Evolutionary conservation across 2,329 filamentous ascomycete species (phyloP), one percentile per base, ranked within the genome.

Genomic region (Emericellopsis cladophorae): DNA sequence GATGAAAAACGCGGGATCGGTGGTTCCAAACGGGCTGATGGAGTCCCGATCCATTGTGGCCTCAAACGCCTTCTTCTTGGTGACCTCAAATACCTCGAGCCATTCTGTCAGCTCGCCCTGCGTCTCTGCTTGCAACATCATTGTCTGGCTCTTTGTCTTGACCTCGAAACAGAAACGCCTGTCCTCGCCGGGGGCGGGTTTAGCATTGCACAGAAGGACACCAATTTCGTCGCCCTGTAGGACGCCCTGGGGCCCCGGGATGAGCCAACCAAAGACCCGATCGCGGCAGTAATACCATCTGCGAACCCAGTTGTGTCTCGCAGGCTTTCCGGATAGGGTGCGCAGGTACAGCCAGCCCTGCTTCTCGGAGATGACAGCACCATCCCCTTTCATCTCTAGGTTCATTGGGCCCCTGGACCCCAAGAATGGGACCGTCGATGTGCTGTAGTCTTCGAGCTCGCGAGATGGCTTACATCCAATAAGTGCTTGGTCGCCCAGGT

Each of bases 161-260:
- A 98, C 84, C 61, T 98, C 92, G 53, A 98, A 95, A 57, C 92
- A 96, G 61, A 96, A 98, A 14, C 92, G 77, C 32, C 92, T 79
- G 54, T 98, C 92, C 61, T 98, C 92, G 49, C 86, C 81, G 40
- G 93, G 83, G 1, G 89, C 88, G 15, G 89, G 88, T 52, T 90
- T 86, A 38, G 92, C 84, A 53, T 86, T 94, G 64, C 92, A 98
- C 32, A 98, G 76, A 40, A 98, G 65, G 4, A 98, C 89, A 33
- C 92, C 92, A 45, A 95, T 94, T 62, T 94, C 88, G 53, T 98
- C 92, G 37, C 88, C 94, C 58, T 96, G 90, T 50, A 96, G 79
- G 18, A 98, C 92, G 29, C 88, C 90, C 44, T 89, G 79, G 1
- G 78, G 68, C 4, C 85, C 84, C 52, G 93, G 88, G 16, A 92